A percentile compares a stretch with the other conserved stretches of the same genome.
Conservation (phyloP, 1,139 yeast species). For the Hanseniaspora uvarum region DNA sequence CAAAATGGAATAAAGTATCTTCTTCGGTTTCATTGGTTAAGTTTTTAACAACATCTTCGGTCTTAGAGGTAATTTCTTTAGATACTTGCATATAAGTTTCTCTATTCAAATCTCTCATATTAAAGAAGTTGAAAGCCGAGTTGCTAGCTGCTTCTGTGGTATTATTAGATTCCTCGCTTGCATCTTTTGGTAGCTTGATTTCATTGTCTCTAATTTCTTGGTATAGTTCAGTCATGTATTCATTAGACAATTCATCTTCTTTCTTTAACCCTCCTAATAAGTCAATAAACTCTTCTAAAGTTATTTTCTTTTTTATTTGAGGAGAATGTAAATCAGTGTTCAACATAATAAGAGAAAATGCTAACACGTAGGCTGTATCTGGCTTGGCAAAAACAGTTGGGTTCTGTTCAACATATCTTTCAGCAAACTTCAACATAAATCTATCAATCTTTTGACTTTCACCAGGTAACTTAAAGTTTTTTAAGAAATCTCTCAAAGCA, state of each 20-base stretch:
- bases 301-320: slow-evolving; percentile 77
- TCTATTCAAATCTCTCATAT: slow-evolving; percentile 62
- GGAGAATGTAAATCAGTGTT: slow-evolving; percentile 91
- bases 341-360: slow-evolving; percentile 85
- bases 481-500: slow-evolving; percentile 75
- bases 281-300: slow-evolving; percentile 69
- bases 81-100: slow-evolving; percentile 92
- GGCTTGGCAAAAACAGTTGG: slow-evolving; percentile 81
- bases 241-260: slow-evolving; percentile 71
- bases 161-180: slow-evolving; percentile 61
- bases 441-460: slow-evolving; percentile 97
- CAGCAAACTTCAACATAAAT: slow-evolving; percentile 93
- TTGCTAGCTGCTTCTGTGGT: slow-evolving; percentile 32
- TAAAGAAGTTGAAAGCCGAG: slow-evolving; percentile 54
- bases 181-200: slow-evolving; percentile 85
- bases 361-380: slow-evolving; percentile 84
- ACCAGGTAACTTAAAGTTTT: slow-evolving; percentile 87
- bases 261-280: slow-evolving; percentile 93
- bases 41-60: slow-evolving; percentile 72
- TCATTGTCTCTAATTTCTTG: slow-evolving; percentile 72
- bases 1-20: slow-evolving; percentile 35
- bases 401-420: slow-evolving; percentile 76
- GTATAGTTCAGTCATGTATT: slow-evolving; percentile 56
- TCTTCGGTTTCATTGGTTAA: slow-evolving; percentile 41
- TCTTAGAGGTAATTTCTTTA: slow-evolving; percentile 77